Evolutionary conservation across 192 early-diverging fungal genomes (phyloP), one percentile per base, ranked within the genome.

Genomic region (Funneliformis mosseae): DNA sequence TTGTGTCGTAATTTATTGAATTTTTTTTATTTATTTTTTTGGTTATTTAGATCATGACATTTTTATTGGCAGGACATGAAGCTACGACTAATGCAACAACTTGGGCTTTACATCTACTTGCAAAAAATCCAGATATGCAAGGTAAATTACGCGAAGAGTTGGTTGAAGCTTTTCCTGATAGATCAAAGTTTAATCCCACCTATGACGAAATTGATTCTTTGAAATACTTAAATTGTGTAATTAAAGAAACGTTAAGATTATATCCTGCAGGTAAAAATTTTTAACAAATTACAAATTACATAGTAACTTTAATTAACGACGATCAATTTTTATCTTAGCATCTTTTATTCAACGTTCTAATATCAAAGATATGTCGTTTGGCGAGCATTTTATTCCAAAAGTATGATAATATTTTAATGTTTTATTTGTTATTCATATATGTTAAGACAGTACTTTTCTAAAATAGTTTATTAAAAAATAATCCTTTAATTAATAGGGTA

Each of bases 91-190:
- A 85, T 8, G 80, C 87, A 0, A 69, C 87, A 10, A 83, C 83
- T 16, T 91, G 90, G 90, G 83, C 85, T 69, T 82, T 91, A 48
- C 82, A 88, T 69, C 62, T 87, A 33, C 81, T 91, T 38, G 85
- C 90, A 25, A 80, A 82, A 43, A 16, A 89, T 48, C 88, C 71
- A 8, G 75, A 83, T 2, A 60, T 85, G 12, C 89, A 91, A 41
- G 82, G 77, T 14, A 77, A 69, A 1, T 81, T 91, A 4, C 81
- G 88, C 25, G 76, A 84, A 45, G 33, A 33, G 3, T 33, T 33
- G 33, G 33, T 33, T 33, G 3, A 33, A 33, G 33, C 33, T 33
- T 33, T 84, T n/a, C 79, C 82, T 14, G 33, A 77, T 5, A 33
- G 3, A 33, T 61, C 66, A 3, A 81, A 84, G 41, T 64, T 50